These are phyloP conservation scores for Musa schizocarpa DNA, from an alignment of 176 grass and related monocot species.

Conservation along the genomic window DNA sequence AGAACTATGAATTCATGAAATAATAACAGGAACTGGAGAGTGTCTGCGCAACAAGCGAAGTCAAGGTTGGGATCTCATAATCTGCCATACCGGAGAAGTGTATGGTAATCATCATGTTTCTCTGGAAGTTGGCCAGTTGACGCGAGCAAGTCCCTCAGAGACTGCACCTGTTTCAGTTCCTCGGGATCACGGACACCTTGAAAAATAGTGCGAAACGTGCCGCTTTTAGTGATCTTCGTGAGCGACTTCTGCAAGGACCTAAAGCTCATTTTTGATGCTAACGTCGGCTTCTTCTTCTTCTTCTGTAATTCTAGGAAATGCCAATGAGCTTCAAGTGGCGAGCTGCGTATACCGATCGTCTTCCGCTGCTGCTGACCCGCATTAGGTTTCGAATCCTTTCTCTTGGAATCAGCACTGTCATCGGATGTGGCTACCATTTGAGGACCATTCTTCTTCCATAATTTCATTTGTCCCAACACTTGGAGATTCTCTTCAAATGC, in stretches of 20 bases:
- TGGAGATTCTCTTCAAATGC: too few relatives aligned
- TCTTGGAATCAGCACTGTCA: background rate
- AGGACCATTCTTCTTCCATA: background rate
- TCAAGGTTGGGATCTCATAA: background rate
- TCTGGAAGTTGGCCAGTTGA: constrained; percentile 55
- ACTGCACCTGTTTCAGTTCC: constrained; percentile 51
- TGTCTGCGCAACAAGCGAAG: background rate
- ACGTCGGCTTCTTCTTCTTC: constrained; percentile 33
- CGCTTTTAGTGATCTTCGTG: constrained; percentile 46
- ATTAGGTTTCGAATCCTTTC: background rate
- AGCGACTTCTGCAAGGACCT: constrained; percentile 45
- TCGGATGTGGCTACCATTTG: background rate
- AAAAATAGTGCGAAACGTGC: constrained; percentile 33
- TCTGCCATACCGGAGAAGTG: constrained; percentile 60
- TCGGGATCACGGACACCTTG: constrained; percentile 44
- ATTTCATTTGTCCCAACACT: constrained; percentile 1
- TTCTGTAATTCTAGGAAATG: constrained; percentile 24
- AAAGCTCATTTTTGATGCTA: constrained; percentile 59
- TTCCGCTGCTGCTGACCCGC: background rate
- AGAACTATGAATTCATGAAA: constrained; percentile 4
- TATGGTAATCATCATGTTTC: constrained; percentile 83
- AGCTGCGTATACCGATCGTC: constrained; percentile 10
- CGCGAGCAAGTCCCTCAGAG: constrained; percentile 54
- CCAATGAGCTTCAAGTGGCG: constrained; percentile 47
- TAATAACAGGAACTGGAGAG: background rate